Evolutionary conservation across 139 green algal species (phyloP), one percentile per base, ranked within the genome.

Genomic region (Volvox africanus): DNA sequence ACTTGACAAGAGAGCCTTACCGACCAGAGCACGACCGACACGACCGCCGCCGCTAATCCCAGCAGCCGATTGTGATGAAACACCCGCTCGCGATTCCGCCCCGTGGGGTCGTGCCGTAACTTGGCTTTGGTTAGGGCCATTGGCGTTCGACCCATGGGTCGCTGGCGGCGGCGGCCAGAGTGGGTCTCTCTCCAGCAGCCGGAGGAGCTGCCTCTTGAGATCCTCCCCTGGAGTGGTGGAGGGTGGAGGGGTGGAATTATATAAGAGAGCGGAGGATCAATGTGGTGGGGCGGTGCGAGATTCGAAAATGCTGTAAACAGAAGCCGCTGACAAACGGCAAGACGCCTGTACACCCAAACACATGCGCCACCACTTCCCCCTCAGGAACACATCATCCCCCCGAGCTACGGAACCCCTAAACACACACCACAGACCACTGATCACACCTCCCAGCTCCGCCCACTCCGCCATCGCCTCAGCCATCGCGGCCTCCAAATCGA

Each of bases 401-500:
- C 44, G 5, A 55, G 44, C 44, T 55, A 5, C 44, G 44, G 9
- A 55, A 55, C 44, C 44, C 5, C 44, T 5, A 55, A 55, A 55
- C 9, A 55, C 44, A 55, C 44, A 55, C 44, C 5, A 9, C 44
- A 9, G 44, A 9, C 44, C 44, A 9, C 65, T 69, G 62, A 24
- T 24, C 83, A 50, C 44, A 89, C 85, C 85, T 89, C 75, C 86
- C 9, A 65, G n/a, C 3, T 78, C 86, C 20, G 86, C 91, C 78
- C 80, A 93, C 91, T 90, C 61, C 79, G 76, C 35, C 80, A 94
- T 86, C 71, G 83, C 86, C 50, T 69, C 73, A 33, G 87, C 92
- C 80, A 93, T 91, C 1, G 86, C 80, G 24, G 22, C 69, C 89
- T 94, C 92, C 32, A 92, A 77, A 30, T 94, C 92, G 68, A 86